These are phyloP conservation scores for Penicillium paneum DNA, from an alignment of 2,329 filamentous ascomycete species.

Conservation along the genomic window DNA sequence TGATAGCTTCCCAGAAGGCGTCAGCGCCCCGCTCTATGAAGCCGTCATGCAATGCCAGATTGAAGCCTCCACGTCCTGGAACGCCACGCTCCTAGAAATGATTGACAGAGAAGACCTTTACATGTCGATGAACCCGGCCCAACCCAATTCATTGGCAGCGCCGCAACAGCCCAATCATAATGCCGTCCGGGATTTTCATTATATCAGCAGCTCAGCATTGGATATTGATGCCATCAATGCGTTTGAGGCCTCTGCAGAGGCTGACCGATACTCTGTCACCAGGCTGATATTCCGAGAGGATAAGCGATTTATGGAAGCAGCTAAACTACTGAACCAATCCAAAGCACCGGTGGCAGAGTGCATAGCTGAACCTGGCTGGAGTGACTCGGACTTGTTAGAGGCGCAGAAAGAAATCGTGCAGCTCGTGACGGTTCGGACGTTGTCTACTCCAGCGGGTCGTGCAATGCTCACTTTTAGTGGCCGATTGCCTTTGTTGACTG, in stretches of 20 bases:
- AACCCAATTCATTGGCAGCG: slow-evolving; percentile 33
- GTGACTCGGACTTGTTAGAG: slow-evolving; percentile 83
- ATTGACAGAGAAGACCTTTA: slow-evolving; percentile 80
- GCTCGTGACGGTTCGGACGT: slow-evolving; percentile 77
- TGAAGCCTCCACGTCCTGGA: slow-evolving; percentile 76
- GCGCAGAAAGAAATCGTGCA: slow-evolving; percentile 89
- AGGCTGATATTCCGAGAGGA: slow-evolving; percentile 88
- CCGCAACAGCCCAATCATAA: slow-evolving; percentile 56
- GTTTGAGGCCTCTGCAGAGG: slow-evolving; percentile 76
- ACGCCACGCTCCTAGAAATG: slow-evolving; percentile 65
- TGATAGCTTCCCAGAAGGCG: slow-evolving; percentile 78
- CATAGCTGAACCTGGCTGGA: slow-evolving; percentile 70
- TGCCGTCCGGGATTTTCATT: slow-evolving; percentile 69
- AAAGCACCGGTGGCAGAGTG: slow-evolving; percentile 77
- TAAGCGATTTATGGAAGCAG: slow-evolving; percentile 81
- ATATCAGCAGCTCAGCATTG: slow-evolving; percentile 60
- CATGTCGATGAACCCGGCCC: slow-evolving; percentile 56
- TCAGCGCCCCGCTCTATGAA: slow-evolving; percentile 78
- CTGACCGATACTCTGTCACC: slow-evolving; percentile 78
- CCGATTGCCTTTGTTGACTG: slow-evolving; percentile 82
- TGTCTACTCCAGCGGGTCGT: slow-evolving; percentile 83
- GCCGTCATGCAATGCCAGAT: slow-evolving; percentile 79
- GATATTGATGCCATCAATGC: slow-evolving; percentile 53
- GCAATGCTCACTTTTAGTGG: slow-evolving; percentile 85
- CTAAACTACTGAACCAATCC: slow-evolving; percentile 78